A percentile compares a stretch with the other conserved stretches of the same genome.
phyloP scores from a whole-genome alignment of 2,329 filamentous ascomycete genomes.

The Dothidotthia symphoricarpi region DNA sequence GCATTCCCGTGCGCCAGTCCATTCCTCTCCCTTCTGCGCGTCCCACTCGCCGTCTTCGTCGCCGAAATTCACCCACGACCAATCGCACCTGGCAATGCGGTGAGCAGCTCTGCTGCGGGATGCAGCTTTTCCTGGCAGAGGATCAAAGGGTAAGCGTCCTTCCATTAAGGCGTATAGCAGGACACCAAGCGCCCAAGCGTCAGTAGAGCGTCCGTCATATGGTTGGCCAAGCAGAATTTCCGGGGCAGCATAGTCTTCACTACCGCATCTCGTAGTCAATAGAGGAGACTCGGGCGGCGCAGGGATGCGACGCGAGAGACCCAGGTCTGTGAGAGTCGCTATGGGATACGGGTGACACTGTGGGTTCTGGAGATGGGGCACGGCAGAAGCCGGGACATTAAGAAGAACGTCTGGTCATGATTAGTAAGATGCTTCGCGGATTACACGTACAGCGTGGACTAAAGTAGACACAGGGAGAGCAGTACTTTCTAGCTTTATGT shows the following conservation, averaged over 20 bases:
- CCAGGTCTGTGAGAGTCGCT: slow-evolving; percentile 86
- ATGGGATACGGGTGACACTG: slow-evolving; percentile 75
- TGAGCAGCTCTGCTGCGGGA: slow-evolving; percentile 78
- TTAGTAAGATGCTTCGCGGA: slow-evolving; percentile 30
- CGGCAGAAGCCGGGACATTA: slow-evolving; percentile 69
- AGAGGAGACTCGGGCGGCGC: slow-evolving; percentile 72
- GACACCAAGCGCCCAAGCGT: slow-evolving; percentile 94
- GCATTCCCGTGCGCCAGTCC: slow-evolving; percentile 73
- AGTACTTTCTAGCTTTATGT: slow-evolving; percentile 97
- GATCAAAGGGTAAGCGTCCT: slow-evolving; percentile 89
- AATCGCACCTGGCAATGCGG: slow-evolving; percentile 92
- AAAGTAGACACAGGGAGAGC: slow-evolving; percentile 26
- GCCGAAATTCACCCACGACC: slow-evolving; percentile 87
- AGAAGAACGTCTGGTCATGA: slow-evolving; percentile 74
- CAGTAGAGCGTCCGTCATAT: slow-evolving; percentile 87
- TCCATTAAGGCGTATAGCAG: slow-evolving; percentile 91
- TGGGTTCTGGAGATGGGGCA: slow-evolving; percentile 67
- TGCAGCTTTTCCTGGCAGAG: slow-evolving; percentile 73
- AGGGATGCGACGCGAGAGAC: slow-evolving; percentile 80
- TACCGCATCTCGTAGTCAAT: slow-evolving; percentile 90
- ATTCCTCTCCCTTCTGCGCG: slow-evolving; percentile 59
- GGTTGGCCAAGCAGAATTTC: slow-evolving; percentile 94
- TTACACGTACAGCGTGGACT: slow-evolving; percentile 19
- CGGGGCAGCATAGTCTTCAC: slow-evolving; percentile 94
- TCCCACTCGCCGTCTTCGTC: slow-evolving; percentile 87